phyloP scores from a whole-genome alignment of 1,139 yeast species.

The Schwanniomyces etchellsii region DNA sequence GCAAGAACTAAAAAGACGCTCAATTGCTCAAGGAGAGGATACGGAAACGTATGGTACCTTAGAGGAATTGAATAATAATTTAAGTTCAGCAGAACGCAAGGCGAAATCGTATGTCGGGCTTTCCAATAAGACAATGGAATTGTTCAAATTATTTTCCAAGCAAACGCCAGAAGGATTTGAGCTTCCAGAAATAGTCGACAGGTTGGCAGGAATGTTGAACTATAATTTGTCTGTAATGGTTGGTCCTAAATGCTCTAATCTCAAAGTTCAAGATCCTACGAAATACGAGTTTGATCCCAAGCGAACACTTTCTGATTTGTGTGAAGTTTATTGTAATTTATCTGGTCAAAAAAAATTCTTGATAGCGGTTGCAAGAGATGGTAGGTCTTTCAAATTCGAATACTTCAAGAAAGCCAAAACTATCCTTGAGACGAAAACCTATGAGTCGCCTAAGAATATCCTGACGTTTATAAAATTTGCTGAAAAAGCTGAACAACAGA shows the following conservation, averaged over 20 bases:
- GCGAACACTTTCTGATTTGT: conserved; percentile 59
- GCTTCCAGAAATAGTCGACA: conserved; percentile 84
- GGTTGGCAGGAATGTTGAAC: conserved; percentile 93
- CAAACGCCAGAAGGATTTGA: conserved; percentile 86
- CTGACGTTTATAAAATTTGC: conserved; percentile 52
- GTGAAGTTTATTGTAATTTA: conserved; percentile 72
- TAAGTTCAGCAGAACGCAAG: conserved; percentile 62
- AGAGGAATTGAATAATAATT: conserved; percentile 53
- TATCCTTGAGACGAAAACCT: conserved; percentile 55
- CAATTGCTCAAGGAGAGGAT: conserved; percentile 28
- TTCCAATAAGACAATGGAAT: conserved; percentile 74
- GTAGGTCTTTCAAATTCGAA: conserved; percentile 69
- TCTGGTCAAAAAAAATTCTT: conserved; percentile 60
- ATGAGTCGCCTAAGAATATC: conserved; percentile 49
- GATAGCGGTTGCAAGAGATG: conserved; percentile 82
- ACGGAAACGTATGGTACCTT: conserved; percentile 48
- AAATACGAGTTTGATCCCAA: conserved; percentile 82
- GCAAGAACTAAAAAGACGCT: conserved; percentile 43
- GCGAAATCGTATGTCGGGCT: conserved; percentile 82
- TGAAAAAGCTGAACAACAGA: conserved; percentile 54
- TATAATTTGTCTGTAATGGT: conserved; percentile 86
- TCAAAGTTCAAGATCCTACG: conserved; percentile 81
- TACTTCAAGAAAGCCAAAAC: conserved; percentile 67
- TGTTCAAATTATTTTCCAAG: conserved; percentile 75
- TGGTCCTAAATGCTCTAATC: conserved; percentile 88